Percentiles rank a stretch among this genome's conserved stretches.
Evolutionary conservation across 2,329 filamentous ascomycete species (phyloP).

Genomic region (Sordariomycetes sp.): DNA sequence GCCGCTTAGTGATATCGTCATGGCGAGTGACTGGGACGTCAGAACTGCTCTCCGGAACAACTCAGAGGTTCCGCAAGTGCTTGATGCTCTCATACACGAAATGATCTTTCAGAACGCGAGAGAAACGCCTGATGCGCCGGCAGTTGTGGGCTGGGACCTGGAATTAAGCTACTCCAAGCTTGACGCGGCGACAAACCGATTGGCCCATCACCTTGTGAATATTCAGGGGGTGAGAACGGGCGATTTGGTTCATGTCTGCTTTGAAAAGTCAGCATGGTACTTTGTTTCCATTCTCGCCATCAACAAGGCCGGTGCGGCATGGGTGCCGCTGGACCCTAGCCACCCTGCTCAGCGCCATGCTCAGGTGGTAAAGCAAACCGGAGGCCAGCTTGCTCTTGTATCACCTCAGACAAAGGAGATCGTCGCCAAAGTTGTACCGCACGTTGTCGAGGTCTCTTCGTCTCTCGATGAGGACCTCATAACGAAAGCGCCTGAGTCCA

Average conservation of each 20-base stretch:
- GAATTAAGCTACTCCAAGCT: conserved; percentile 1
- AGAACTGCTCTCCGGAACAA: not conserved
- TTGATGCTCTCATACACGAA: not conserved
- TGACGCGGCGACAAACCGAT: not conserved
- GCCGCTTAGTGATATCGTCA: not conserved
- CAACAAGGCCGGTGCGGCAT: conserved; percentile 7
- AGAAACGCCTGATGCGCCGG: not conserved
- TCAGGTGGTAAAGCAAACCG: conserved; percentile 1
- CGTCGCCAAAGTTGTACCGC: not conserved
- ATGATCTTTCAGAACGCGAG: not conserved
- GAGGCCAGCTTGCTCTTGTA: not conserved
- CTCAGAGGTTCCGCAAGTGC: not conserved
- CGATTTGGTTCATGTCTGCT: conserved; percentile 6
- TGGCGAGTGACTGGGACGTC: conserved; percentile 1
- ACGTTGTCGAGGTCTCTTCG: conserved; percentile 2
- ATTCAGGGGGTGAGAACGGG: not conserved
- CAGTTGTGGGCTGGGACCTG: conserved; percentile 1
- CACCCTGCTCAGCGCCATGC: conserved; percentile 5
- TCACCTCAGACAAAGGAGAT: not conserved
- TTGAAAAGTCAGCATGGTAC: conserved; percentile 7
- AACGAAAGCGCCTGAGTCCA: conserved; percentile 3
- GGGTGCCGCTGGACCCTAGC: conserved; percentile 5
- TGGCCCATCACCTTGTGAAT: not conserved
- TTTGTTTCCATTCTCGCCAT: conserved; percentile 6
- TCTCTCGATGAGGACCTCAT: conserved; percentile 1